Conservation (phyloP, 352 stramenopile genomes). For the Thalassiosira mediterranea region DNA sequence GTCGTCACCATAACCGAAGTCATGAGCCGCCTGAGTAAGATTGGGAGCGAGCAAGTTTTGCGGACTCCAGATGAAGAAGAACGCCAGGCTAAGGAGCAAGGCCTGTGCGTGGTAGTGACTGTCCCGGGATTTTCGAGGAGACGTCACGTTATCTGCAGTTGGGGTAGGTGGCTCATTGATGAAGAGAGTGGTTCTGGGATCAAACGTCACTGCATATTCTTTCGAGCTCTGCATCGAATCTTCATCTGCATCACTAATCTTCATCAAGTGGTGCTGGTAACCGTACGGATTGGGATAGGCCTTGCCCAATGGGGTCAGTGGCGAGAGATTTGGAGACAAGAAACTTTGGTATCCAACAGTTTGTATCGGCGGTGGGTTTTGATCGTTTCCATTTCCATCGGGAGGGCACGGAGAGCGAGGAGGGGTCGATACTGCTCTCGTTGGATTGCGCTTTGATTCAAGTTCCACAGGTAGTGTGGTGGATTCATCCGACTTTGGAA, state of each 20-base stretch:
- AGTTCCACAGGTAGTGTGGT: constrained; percentile 4
- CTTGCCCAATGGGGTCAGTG: constrained; percentile 12
- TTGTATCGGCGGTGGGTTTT: constrained; percentile 10
- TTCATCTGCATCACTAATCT: constrained; percentile 11
- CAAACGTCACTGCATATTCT: constrained; percentile 14
- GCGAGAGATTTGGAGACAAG: constrained; percentile 13
- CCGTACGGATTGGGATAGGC: background rate
- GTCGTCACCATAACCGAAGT: constrained; percentile 56
- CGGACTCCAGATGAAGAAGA: constrained; percentile 69
- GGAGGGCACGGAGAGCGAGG: background rate
- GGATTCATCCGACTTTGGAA: background rate
- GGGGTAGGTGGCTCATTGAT: constrained; percentile 2
- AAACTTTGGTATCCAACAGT: constrained; percentile 1
- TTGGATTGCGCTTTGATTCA: constrained; percentile 3
- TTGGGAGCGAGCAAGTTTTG: constrained; percentile 80
- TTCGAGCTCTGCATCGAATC: constrained; percentile 1
- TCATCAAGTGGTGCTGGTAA: constrained; percentile 2
- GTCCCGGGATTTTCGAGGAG: background rate
- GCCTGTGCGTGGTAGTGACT: constrained; percentile 57
- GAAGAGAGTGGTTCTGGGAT: constrained; percentile 13
- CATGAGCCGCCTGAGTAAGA: constrained; percentile 64
- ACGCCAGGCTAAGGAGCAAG: constrained; percentile 64
- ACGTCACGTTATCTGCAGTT: constrained; percentile 2
- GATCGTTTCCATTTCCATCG: background rate
- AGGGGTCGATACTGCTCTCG: background rate